Conservation (phyloP, 1,284 basidiomycete species). For the Uromyces viciae-fabae region DNA sequence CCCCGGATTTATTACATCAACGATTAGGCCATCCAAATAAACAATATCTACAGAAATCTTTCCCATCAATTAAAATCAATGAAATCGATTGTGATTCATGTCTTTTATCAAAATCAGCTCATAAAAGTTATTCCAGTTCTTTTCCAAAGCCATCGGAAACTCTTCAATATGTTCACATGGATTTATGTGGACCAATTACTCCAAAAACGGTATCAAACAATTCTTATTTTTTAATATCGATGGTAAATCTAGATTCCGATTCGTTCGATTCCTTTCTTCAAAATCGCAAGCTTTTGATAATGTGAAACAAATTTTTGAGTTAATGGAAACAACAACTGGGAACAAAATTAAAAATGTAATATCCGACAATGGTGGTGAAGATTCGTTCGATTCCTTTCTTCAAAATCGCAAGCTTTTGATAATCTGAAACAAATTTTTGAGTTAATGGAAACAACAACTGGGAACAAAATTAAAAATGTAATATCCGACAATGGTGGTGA, state of each 20-base stretch:
- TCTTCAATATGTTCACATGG: too few species aligned
- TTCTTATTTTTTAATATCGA: not conserved
- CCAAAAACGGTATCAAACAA: not conserved
- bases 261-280: not conserved
- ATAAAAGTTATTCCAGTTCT: too few species aligned
- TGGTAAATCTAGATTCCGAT: not conserved
- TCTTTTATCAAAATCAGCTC: too few species aligned
- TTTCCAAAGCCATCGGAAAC: too few species aligned
- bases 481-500: not conserved
- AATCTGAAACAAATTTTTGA: not conserved
- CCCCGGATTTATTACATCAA: too few species aligned
- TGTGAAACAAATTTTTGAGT: not conserved
- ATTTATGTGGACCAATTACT: not conserved
- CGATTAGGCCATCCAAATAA: too few species aligned
- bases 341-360: not conserved
- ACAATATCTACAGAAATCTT: too few species aligned
- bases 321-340: not conserved
- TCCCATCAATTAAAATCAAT: too few species aligned
- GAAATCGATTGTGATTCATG: too few species aligned
- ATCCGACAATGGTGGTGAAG: not conserved
- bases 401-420: not conserved
- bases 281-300: not conserved
- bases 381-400: not conserved
- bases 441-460: not conserved
- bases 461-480: not conserved